phyloP scores from a whole-genome alignment of 2,329 filamentous ascomycete species.

The Talaromyces sp. region DNA sequence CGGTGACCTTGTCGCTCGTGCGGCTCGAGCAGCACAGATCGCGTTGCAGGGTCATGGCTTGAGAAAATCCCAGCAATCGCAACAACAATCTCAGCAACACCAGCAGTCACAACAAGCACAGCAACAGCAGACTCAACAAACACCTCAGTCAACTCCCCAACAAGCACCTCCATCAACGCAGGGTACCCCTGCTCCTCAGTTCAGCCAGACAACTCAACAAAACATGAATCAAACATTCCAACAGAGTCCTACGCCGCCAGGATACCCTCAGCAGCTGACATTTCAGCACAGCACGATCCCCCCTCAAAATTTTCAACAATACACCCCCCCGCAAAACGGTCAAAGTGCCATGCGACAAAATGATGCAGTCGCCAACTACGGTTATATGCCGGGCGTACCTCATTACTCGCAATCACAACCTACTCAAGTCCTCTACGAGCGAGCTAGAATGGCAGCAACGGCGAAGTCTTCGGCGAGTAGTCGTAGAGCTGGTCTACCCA shows the following conservation, averaged over 20 bases:
- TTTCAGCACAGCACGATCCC: slow-evolving; percentile 33
- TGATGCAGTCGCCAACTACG: slow-evolving; percentile 32
- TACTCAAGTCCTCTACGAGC: slow-evolving; percentile 54
- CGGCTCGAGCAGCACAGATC: slow-evolving; percentile 43
- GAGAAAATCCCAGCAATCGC: slow-evolving; percentile 29
- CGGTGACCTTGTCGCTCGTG: slow-evolving; percentile 42
- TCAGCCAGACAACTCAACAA: slow-evolving; percentile 18
- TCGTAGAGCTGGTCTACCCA: slow-evolving; percentile 48
- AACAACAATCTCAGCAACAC: slow-evolving; percentile 24
- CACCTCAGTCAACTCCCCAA: slow-evolving; percentile 17
- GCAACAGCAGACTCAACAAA: slow-evolving; percentile 15
- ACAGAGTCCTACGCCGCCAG: slow-evolving; percentile 29
- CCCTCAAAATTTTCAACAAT: slow-evolving; percentile 37
- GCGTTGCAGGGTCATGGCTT: slow-evolving; percentile 40
- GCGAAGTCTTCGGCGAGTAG: slow-evolving; percentile 50
- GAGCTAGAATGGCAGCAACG: slow-evolving; percentile 50
- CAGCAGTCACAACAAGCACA: slow-evolving; percentile 25
- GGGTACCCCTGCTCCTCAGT: slow-evolving; percentile 29
- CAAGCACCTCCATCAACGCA: slow-evolving; percentile 21
- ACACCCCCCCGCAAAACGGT: slow-evolving; percentile 10
- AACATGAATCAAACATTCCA: slow-evolving; percentile 24
- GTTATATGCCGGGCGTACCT: slow-evolving; percentile 41
- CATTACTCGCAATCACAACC: slow-evolving; percentile 43
- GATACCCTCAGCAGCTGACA: slow-evolving; percentile 27
- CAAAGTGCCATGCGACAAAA: slow-evolving; percentile 23